Conservation (phyloP, 441 rosid genomes). For the Euphorbia corollata region DNA sequence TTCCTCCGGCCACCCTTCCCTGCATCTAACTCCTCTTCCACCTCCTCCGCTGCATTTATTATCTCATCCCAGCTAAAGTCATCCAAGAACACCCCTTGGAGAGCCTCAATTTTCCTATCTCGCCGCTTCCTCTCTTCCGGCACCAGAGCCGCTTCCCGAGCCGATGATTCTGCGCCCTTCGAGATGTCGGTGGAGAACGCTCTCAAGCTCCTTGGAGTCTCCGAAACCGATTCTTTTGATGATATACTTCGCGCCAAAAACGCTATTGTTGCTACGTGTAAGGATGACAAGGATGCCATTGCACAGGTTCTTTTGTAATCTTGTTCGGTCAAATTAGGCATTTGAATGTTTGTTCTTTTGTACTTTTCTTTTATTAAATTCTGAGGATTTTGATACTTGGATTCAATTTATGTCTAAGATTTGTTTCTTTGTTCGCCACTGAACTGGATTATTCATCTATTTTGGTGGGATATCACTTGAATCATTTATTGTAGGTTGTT, state of each 20-base stretch:
- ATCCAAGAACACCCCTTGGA: constrained; percentile 35
- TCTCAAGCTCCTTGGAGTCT: constrained; percentile 82
- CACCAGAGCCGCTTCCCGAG: constrained; percentile 60
- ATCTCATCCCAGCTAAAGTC: constrained; percentile 21
- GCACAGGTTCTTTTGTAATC: constrained; percentile 47
- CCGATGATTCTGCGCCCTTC: constrained; percentile 79
- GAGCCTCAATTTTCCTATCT: constrained; percentile 25
- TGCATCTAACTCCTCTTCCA: constrained; percentile 10
- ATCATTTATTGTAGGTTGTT: background rate
- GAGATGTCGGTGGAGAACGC: constrained; percentile 96
- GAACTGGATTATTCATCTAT: constrained; percentile 3
- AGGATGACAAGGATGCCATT: constrained; percentile 69
- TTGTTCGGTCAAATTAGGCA: background rate
- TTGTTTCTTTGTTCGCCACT: background rate
- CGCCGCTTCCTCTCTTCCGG: constrained; percentile 32
- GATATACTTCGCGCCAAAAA: constrained; percentile 93
- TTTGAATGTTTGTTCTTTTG: constrained; percentile 1
- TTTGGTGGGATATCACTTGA: background rate
- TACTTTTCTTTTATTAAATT: background rate
- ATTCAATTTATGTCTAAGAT: background rate
- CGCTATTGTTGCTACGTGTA: constrained; percentile 56
- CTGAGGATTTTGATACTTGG: background rate
- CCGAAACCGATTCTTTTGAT: constrained; percentile 82
- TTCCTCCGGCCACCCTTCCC: constrained; percentile 28
- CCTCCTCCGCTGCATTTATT: background rate